A percentile compares a stretch with the other conserved stretches of the same genome.
Conservation (phyloP, 345 rosid species). For the Geranium rotundifolium region DNA sequence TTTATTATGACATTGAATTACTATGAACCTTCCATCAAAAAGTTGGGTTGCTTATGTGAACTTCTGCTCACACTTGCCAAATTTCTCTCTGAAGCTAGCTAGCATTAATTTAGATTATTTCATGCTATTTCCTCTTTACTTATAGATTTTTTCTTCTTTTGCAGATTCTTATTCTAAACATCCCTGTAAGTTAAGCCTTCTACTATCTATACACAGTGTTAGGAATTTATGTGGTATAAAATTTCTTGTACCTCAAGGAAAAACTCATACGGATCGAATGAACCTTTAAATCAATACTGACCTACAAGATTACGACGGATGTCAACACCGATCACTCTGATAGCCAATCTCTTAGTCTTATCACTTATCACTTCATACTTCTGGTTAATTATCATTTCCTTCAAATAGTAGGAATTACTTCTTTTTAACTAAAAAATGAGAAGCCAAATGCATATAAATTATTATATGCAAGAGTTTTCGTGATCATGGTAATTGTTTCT, state of each 20-base stretch:
- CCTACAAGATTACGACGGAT: no score
- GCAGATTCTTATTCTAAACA: slow-evolving; percentile 72
- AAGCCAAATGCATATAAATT: no score
- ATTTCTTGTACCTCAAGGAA: background rate
- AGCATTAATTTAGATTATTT: background rate
- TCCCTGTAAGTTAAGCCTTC: slow-evolving; percentile 52
- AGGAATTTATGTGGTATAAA: slow-evolving; percentile 2
- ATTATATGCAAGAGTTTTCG: background rate
- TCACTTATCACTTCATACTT: no score
- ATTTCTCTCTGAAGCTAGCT: slow-evolving; percentile 1
- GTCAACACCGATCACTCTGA: no score
- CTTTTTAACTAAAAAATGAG: no score
- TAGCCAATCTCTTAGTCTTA: no score
- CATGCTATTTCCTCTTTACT: background rate
- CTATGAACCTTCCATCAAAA: background rate
- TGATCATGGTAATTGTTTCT: background rate
- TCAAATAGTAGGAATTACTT: no score
- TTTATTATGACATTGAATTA: background rate
- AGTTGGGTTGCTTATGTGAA: background rate
- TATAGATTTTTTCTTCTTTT: slow-evolving; percentile 18
- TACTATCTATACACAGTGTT: slow-evolving; percentile 1
- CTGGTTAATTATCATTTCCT: no score
- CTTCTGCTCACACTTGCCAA: background rate
- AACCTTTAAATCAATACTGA: background rate
- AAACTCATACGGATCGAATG: background rate